phyloP scores from a whole-genome alignment of 2,329 filamentous ascomycete species.

The Aquanectria penicillioides region DNA sequence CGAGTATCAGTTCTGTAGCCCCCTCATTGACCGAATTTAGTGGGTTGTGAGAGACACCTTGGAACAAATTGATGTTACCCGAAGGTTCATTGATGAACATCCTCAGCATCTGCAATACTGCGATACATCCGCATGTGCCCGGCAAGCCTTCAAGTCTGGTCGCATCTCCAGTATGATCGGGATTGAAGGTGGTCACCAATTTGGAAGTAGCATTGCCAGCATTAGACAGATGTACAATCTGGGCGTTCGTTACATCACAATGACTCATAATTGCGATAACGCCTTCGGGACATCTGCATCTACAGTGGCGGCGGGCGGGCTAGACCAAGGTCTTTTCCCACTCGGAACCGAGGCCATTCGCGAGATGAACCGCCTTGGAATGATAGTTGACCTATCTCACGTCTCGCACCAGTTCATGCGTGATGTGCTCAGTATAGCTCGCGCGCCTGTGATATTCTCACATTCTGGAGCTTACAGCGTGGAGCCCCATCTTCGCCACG shows the following conservation, averaged over 20 bases:
- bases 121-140: slow-evolving; percentile 39
- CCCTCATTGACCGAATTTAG: neutral
- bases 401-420: slow-evolving; percentile 44
- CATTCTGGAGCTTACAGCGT: slow-evolving; percentile 42
- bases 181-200: slow-evolving; percentile 50
- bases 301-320: slow-evolving; percentile 39
- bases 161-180: slow-evolving; percentile 50
- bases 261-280: slow-evolving; percentile 50
- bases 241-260: slow-evolving; percentile 50
- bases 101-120: slow-evolving; percentile 38
- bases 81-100: slow-evolving; percentile 42
- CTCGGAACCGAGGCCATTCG: slow-evolving; percentile 41
- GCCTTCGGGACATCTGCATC: slow-evolving; percentile 43
- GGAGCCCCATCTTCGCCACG: slow-evolving; percentile 48
- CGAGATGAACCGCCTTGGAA: slow-evolving; percentile 51
- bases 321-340: slow-evolving; percentile 36
- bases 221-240: slow-evolving; percentile 49
- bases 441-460: slow-evolving; percentile 46
- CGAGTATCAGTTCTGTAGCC: neutral
- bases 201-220: slow-evolving; percentile 46
- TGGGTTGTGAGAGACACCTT: slow-evolving; percentile 29
- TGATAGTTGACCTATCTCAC: slow-evolving; percentile 47
- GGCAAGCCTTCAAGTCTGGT: slow-evolving; percentile 43
- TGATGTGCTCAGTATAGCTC: slow-evolving; percentile 40
- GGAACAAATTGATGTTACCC: slow-evolving; percentile 49